phyloP scores from a whole-genome alignment of 177 flowering plant species.

The Vitis hybrid region DNA sequence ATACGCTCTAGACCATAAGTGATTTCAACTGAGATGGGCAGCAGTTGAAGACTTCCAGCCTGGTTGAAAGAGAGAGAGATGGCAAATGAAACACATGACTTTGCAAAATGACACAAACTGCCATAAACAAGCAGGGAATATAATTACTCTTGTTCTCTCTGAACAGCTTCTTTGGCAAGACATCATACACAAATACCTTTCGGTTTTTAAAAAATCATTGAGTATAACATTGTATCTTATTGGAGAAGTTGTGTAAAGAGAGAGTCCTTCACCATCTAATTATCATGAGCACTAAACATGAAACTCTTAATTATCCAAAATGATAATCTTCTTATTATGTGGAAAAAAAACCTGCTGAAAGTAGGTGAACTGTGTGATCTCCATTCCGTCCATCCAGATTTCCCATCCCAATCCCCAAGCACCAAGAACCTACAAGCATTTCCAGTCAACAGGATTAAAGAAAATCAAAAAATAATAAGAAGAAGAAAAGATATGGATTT shows the following conservation, averaged over 20 bases:
- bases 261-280: neutral
- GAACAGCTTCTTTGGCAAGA: too few relatives aligned
- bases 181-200: too few relatives aligned
- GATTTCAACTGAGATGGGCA: slow-evolving; percentile 93
- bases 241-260: neutral
- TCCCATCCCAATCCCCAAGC: slow-evolving; percentile 99
- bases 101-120: neutral
- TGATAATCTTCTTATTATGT: neutral
- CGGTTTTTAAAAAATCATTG: too few relatives aligned
- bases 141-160: neutral
- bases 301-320: neutral
- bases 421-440: slow-evolving; percentile 76
- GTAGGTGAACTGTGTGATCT: slow-evolving; percentile 97
- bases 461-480: neutral
- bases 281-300: neutral
- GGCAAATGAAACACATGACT: slow-evolving; percentile 1
- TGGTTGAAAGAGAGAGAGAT: slow-evolving; percentile 21
- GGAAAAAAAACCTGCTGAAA: slow-evolving; percentile 80
- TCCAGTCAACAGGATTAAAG: slow-evolving; percentile 1
- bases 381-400: slow-evolving; percentile 99
- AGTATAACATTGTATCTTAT: neutral
- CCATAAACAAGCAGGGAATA: neutral
- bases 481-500: neutral
- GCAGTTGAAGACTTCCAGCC: slow-evolving; percentile 92
- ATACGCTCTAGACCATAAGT: slow-evolving; percentile 99